Evolutionary conservation across 495 filamentous ascomycete genomes (phyloP).

Genomic region (Xylaria palmicola): DNA sequence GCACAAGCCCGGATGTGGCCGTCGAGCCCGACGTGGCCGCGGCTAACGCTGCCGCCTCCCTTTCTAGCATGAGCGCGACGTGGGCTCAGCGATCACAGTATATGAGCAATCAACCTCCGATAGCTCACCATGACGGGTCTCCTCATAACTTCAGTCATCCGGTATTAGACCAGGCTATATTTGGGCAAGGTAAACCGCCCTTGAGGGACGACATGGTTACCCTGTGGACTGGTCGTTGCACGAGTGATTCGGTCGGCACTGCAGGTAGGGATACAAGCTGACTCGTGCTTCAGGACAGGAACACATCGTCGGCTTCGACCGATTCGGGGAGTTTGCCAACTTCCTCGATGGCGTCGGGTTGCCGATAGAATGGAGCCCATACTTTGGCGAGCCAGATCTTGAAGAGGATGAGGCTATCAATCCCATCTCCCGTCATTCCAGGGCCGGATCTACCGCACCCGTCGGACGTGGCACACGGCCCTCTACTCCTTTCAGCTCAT

Average conservation of each 20-base stretch:
- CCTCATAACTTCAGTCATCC: neutral
- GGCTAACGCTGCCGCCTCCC: neutral
- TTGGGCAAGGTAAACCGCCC: neutral
- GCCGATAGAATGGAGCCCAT: neutral
- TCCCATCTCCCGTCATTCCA: neutral
- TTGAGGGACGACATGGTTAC: neutral
- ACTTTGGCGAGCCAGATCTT: neutral
- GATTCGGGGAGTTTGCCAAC: neutral
- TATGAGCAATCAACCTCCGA: neutral
- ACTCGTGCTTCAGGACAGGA: too few relatives aligned
- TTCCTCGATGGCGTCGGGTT: conserved; percentile 2
- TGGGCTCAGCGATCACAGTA: neutral
- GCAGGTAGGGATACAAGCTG: too few relatives aligned
- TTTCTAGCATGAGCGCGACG: neutral
- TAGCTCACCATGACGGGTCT: neutral
- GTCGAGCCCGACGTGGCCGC: neutral
- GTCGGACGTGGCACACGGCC: neutral
- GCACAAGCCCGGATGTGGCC: neutral
- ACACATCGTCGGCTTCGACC: neutral
- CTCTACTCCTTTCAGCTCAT: neutral
- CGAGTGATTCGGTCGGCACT: too few relatives aligned
- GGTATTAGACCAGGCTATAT: neutral
- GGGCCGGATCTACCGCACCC: neutral
- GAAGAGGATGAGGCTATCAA: neutral
- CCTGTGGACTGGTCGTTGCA: too few relatives aligned